Percentiles rank a stretch among this genome's conserved stretches.
Evolutionary conservation across 306 rosid genomes (phyloP).

Genomic region (Prosopis cineraria): DNA sequence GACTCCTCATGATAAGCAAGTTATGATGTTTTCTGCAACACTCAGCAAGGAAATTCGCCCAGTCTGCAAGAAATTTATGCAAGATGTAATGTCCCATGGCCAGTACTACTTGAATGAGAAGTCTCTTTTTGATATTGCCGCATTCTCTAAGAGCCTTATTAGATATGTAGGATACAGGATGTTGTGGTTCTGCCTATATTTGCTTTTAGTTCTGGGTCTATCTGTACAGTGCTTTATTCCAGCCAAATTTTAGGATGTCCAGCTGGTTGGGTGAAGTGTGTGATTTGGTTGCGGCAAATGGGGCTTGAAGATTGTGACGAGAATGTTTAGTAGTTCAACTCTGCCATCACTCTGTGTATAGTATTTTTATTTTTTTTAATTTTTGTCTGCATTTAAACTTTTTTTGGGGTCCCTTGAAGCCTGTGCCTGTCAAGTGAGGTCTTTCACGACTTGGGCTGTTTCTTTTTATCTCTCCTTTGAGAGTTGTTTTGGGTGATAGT

Average conservation of each 20-base stretch:
- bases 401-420: conserved; percentile 17
- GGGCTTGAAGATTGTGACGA: not conserved
- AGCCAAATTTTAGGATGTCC: conserved; percentile 30
- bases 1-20: conserved; percentile 99
- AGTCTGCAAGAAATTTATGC: conserved; percentile 99
- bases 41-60: conserved; percentile 99
- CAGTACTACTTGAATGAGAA: conserved; percentile 82
- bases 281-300: conserved; percentile 27
- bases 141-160: conserved; percentile 52
- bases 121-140: conserved; percentile 72
- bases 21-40: conserved; percentile 99
- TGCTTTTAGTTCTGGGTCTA: conserved; percentile 39
- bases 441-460: conserved; percentile 18
- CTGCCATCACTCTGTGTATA: conserved; percentile 28
- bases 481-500: conserved; percentile 24
- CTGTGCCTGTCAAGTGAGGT: conserved; percentile 28
- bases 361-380: conserved; percentile 1
- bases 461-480: conserved; percentile 4
- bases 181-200: conserved; percentile 40
- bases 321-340: conserved; percentile 5
- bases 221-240: conserved; percentile 24
- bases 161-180: conserved; percentile 42
- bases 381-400: conserved; percentile 25
- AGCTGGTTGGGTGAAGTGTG: conserved; percentile 30
- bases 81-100: conserved; percentile 99